A percentile compares a stretch with the other conserved stretches of the same genome.
Evolutionary conservation across 805 yeast species (phyloP).

Genomic region (Wickerhamomyces silvicola): DNA sequence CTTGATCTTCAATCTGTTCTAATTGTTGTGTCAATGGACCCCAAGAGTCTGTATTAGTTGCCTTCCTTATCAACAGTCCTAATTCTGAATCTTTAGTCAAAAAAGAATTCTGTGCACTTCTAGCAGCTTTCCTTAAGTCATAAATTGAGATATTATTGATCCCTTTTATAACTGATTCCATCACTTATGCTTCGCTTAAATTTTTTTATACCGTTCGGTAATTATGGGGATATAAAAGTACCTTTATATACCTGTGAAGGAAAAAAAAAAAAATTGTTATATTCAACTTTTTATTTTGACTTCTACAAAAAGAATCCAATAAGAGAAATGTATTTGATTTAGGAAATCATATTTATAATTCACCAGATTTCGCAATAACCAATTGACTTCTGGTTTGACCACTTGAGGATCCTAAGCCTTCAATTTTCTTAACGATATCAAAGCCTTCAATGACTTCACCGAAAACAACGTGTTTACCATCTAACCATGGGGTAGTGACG

Average conservation of each 20-base stretch:
- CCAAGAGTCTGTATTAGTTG: conserved; percentile 48
- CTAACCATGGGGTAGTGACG: conserved; percentile 80
- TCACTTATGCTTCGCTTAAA: conserved; percentile 4
- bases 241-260: background rate
- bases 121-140: conserved; percentile 33
- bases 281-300: conserved; percentile 1
- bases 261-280: conserved; percentile 2
- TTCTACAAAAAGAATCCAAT: background rate
- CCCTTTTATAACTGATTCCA: conserved; percentile 29
- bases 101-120: conserved; percentile 32
- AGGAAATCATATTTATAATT: conserved; percentile 23
- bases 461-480: conserved; percentile 91
- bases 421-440: conserved; percentile 82
- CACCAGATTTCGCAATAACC: conserved; percentile 52
- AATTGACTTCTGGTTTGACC: conserved; percentile 69
- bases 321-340: background rate
- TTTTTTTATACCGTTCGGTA: too few relatives aligned
- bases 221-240: too few relatives aligned
- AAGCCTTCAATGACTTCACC: conserved; percentile 86
- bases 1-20: conserved; percentile 21
- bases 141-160: conserved; percentile 29
- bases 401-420: conserved; percentile 63
- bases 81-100: conserved; percentile 29
- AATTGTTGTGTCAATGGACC: conserved; percentile 43
- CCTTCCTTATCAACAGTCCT: conserved; percentile 33